phyloP scores from a whole-genome alignment of 768 basidiomycete species.

The Naganishia vaughanmartiniae region DNA sequence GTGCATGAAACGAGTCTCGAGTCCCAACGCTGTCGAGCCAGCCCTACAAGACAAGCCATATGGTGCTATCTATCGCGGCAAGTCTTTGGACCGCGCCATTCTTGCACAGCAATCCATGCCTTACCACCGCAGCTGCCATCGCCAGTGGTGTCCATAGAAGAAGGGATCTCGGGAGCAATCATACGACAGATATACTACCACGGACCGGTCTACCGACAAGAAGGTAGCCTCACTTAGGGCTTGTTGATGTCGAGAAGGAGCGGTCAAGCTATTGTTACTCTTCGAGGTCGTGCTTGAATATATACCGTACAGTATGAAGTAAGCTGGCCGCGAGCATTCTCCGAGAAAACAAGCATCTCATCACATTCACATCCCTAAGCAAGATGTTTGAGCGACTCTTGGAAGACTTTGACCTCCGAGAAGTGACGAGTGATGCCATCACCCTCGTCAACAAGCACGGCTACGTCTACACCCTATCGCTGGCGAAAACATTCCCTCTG shows the following conservation, averaged over 20 bases:
- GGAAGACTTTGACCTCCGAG: conserved; percentile 22
- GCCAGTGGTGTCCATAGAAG: no score
- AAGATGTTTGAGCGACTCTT: conserved; percentile 32
- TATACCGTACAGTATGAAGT: neutral
- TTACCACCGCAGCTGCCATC: no score
- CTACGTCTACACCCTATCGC: conserved; percentile 40
- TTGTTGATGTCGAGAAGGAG: neutral
- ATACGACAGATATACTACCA: no score
- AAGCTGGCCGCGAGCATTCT: neutral
- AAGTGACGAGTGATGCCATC: conserved; percentile 17
- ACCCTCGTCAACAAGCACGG: conserved; percentile 31
- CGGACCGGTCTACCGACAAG: neutral
- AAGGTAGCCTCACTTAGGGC: neutral
- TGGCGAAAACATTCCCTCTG: conserved; percentile 36
- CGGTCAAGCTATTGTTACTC: neutral
- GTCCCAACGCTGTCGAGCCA: no score
- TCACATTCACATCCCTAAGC: neutral
- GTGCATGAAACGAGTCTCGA: no score
- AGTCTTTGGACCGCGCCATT: no score
- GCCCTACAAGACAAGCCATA: no score
- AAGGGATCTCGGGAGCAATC: no score
- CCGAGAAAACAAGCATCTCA: neutral
- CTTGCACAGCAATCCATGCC: no score
- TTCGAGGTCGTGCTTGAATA: neutral
- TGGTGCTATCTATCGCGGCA: no score